Conservation (phyloP, 805 yeast species). For the Myxozyma nipponensis region DNA sequence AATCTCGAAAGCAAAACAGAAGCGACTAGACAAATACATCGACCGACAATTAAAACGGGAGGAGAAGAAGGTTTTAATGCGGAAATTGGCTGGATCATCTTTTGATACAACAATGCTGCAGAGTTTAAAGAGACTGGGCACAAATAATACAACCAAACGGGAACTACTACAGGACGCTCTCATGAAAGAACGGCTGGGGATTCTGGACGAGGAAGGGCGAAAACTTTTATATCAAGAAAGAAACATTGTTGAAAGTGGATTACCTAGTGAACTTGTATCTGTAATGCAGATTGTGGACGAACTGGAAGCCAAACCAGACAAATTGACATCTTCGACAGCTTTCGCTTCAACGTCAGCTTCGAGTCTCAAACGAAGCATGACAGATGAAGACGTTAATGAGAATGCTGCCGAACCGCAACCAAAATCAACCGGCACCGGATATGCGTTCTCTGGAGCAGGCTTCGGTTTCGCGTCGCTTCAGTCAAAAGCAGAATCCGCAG, state of each 20-base stretch:
- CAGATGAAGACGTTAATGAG: not conserved
- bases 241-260: conserved; percentile 51
- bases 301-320: not conserved
- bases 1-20: conserved; percentile 62
- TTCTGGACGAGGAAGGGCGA: conserved; percentile 57
- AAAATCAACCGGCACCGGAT: not conserved
- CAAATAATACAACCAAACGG: conserved; percentile 61
- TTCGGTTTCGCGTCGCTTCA: conserved; percentile 44
- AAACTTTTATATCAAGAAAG: conserved; percentile 68
- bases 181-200: conserved; percentile 65
- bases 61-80: conserved; percentile 73
- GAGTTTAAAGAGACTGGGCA: conserved; percentile 75
- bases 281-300: not conserved
- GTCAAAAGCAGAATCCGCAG: conserved; percentile 11
- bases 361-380: not conserved
- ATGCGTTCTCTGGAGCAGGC: conserved; percentile 38
- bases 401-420: not conserved
- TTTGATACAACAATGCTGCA: conserved; percentile 68
- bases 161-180: conserved; percentile 75
- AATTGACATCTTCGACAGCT: too few relatives aligned
- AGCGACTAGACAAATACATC: conserved; percentile 84
- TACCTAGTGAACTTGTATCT: not conserved
- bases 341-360: not conserved
- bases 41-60: conserved; percentile 86
- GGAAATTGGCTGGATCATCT: conserved; percentile 59